phyloP scores from a whole-genome alignment of 2,329 filamentous ascomycete genomes.

The Neoascochyta sp. region DNA sequence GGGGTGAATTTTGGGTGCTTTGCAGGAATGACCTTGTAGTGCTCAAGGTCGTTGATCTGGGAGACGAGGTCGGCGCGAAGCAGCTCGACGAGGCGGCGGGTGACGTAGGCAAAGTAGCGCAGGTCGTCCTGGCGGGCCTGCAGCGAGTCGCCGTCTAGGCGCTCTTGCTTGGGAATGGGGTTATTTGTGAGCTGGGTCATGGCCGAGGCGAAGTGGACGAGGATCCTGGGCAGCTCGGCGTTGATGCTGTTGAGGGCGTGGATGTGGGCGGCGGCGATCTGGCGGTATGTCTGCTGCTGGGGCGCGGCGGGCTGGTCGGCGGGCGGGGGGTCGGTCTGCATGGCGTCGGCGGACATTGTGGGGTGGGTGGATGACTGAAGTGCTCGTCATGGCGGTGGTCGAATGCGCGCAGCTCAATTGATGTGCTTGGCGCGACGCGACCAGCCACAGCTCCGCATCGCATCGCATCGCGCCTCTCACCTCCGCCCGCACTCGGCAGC shows the following conservation, averaged over 20 bases:
- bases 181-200: constrained; percentile 58
- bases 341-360: constrained; percentile 15
- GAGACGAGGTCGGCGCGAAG: constrained; percentile 23
- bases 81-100: constrained; percentile 66
- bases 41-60: constrained; percentile 31
- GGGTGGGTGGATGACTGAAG: too few species aligned
- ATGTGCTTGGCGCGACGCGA: too few species aligned
- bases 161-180: constrained; percentile 50
- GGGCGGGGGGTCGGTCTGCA: constrained; percentile 5
- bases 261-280: constrained; percentile 33
- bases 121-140: constrained; percentile 42
- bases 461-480: too few species aligned
- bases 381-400: too few species aligned
- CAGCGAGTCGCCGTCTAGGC: constrained; percentile 36
- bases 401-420: too few species aligned
- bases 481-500: too few species aligned
- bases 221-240: constrained; percentile 42
- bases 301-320: constrained; percentile 4
- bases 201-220: constrained; percentile 75
- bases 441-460: too few species aligned
- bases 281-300: constrained; percentile 23
- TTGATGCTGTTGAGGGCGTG: constrained; percentile 29
- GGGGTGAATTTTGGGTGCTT: constrained; percentile 18
- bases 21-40: constrained; percentile 31
- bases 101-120: constrained; percentile 58